Evolutionary conservation across 768 basidiomycete species (phyloP).

Genomic region (Suillus subalutaceus): DNA sequence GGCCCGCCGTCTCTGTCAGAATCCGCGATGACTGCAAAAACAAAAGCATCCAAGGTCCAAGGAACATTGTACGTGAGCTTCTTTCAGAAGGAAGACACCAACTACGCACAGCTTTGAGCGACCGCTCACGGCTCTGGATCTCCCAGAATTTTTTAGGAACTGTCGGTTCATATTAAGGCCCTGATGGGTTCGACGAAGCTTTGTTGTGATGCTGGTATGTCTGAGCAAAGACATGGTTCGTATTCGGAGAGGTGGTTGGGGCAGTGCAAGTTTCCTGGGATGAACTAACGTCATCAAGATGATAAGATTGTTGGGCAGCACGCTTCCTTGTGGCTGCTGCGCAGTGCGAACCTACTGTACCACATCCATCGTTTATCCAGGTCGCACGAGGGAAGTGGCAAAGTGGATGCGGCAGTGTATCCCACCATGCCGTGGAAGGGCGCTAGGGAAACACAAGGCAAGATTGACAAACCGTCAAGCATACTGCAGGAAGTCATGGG

Average conservation of each 20-base stretch:
- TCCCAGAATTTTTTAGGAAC: constrained; percentile 66
- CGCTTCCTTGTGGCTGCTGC: constrained; percentile 80
- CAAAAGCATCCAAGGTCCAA: background rate
- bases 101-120: constrained; percentile 69
- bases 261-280: constrained; percentile 25
- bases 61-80: background rate
- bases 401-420: constrained; percentile 68
- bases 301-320: constrained; percentile 83
- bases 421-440: constrained; percentile 75
- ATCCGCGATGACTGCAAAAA: background rate
- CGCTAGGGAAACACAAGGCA: constrained; percentile 26
- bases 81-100: constrained; percentile 50
- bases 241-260: constrained; percentile 67
- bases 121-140: constrained; percentile 44
- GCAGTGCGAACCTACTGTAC: constrained; percentile 66
- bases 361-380: constrained; percentile 46
- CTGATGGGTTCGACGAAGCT: constrained; percentile 68
- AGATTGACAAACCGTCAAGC: background rate
- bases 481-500: background rate
- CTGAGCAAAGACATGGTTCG: constrained; percentile 88
- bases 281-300: constrained; percentile 37
- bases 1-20: background rate
- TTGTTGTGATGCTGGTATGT: constrained; percentile 84
- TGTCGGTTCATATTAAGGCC: constrained; percentile 73
- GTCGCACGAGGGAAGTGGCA: constrained; percentile 61